Base-by-base conservation (phyloP, 192 early-diverging fungal genomes). In the Coemansia sp. region DNA sequence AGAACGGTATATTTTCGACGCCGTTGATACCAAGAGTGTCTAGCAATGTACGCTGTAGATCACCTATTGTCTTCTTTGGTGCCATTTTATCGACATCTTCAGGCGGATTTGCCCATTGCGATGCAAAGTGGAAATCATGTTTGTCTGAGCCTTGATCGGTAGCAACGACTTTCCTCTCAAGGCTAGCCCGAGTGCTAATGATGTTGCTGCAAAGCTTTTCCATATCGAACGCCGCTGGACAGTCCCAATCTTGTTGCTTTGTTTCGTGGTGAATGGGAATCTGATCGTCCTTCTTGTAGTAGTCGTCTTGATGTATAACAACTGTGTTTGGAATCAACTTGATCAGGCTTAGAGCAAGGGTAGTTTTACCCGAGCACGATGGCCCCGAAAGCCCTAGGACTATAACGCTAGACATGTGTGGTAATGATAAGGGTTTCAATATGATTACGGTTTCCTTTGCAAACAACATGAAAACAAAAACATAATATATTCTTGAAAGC, bases 221-320 rank as follows among this genome's bases (percentile, higher is more conserved):
- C 75, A 84, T 82, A 43, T 90, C 87, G n/a, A 89, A 72, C 3
- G 87, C 77, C 14, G 78, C 84, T 5, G 87, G 89, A 30, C 87
- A 89, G 71, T 93, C 91, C 91, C 91, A 93, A 59, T 93, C 88
- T 44, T 78, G 66, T 7, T 85, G 57, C 6, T 80, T 73, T 3
- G 81, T 81, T 23, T 67, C 72, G 9, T 66, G 55, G 64, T 89
- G 71, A 3, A 84, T 54, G 14, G 89, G 89, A n/a, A 92, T 83
- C 18, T 86, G 67, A 53, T 17, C 56, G n/a, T 86, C 86, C 0
- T 83, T 80, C 74, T 73, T 82, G 71, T 86, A 92, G 72, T 85
- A 92, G 57, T 88, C 83, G 69, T 92, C 90, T 61, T 92, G 90
- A 64, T 88, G 85, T 22, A 90, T 53, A 9, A 88, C 69, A 11